Evolutionary conservation across 495 filamentous ascomycete species (phyloP).

Genomic region (Talaromyces borbonicus): DNA sequence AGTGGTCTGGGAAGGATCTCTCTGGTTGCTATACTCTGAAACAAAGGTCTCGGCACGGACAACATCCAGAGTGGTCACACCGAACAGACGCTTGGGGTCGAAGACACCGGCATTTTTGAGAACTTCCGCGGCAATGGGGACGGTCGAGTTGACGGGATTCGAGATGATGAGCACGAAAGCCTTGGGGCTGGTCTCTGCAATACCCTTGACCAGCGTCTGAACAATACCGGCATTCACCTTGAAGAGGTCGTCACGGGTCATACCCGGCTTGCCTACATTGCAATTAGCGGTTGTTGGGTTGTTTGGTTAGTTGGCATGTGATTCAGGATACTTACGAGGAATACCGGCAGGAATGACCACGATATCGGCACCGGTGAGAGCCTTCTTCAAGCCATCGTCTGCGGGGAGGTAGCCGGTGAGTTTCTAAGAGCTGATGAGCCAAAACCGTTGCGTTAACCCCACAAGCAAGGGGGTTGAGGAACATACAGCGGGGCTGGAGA

Average conservation of each 20-base stretch:
- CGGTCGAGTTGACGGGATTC: constrained; percentile 98
- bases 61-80: constrained; percentile 96
- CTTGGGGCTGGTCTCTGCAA: constrained; percentile 79
- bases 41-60: constrained; percentile 97
- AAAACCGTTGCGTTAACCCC: constrained; percentile 18
- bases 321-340: constrained; percentile 58
- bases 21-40: constrained; percentile 69
- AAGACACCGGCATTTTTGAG: constrained; percentile 89
- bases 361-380: constrained; percentile 85
- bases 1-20: constrained; percentile 67
- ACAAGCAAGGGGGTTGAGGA: neutral
- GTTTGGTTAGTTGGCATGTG: neutral
- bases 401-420: constrained; percentile 80
- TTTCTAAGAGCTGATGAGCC: constrained; percentile 51
- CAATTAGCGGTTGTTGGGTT: constrained; percentile 3
- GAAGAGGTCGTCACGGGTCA: constrained; percentile 99
- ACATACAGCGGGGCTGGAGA: constrained; percentile 85
- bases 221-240: constrained; percentile 97
- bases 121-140: constrained; percentile 93
- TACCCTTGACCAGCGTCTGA: constrained; percentile 70
- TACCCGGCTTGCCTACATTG: constrained; percentile 86
- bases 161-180: constrained; percentile 95
- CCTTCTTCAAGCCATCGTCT: constrained; percentile 80
- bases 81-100: constrained; percentile 87
- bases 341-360: constrained; percentile 96